Base-by-base conservation (phyloP, 2,329 filamentous ascomycete genomes). In the Hypoxylon sp. region DNA sequence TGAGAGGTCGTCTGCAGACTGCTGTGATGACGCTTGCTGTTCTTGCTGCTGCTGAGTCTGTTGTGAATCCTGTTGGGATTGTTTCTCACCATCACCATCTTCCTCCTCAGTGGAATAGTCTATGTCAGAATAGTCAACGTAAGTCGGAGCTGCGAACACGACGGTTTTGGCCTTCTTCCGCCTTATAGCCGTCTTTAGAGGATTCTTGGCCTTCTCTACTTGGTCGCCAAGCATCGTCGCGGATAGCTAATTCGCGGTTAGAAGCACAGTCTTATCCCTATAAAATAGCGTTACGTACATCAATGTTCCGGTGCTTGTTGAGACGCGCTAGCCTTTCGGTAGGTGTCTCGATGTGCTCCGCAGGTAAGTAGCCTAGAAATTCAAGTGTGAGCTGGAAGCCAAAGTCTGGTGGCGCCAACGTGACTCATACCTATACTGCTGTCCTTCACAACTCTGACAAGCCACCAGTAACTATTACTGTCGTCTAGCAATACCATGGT, bases 391-490 rank as follows among this genome's bases (percentile, higher is more conserved):
- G 64, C 56, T 46, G 13, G 30, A 40, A 49, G 17, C 10, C 17
- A 40, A 20, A 49, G 17, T 17, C 20, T 11, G 6, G 31, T 33
- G 30, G 33, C n/a, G 35, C 20, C 10, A 44, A 37, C 27, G n/a
- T 14, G 20, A 31, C 42, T 75, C 83, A 64, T 80, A 90, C 87
- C 89, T 80, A 99, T 99, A 79, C 94, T 98, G 80, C 93, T 97
- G 81, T 99, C 96, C 81, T 98, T 98, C 59, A 98, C 95, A 50
- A 99, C 93, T 72, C 95, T 89, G 13, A 99, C 96, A 68, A 99
- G 88, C 96, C 96, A 99, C 96, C 96, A 99, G 81, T 99, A 99
- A 82, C 95, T 98, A 83, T 99, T 99, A 83, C 94, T 98, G 77
- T 99, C 96, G 77, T 99, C 96, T 22, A 99, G 88, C 71, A 99